Conservation (phyloP, 2,329 filamentous ascomycete genomes). For the Pleoardoris graminearum region DNA sequence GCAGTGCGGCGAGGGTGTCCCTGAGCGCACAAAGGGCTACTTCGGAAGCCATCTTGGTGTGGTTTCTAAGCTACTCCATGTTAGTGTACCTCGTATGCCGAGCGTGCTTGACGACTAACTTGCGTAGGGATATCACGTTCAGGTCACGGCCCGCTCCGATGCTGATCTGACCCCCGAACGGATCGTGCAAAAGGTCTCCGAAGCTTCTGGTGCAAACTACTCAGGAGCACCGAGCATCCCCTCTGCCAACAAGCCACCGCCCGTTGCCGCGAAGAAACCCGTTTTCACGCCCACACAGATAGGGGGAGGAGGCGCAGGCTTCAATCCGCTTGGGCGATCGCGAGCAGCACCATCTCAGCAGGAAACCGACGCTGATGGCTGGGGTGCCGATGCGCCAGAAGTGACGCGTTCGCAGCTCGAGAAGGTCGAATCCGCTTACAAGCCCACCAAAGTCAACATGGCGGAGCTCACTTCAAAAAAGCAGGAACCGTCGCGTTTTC, state of each 20-base stretch:
- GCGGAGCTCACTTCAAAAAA: slow-evolving; percentile 77
- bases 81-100: slow-evolving; percentile 40
- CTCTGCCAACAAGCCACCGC: slow-evolving; percentile 61
- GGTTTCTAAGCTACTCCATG: slow-evolving; percentile 88
- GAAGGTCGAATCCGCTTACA: slow-evolving; percentile 90
- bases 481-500: slow-evolving; percentile 66
- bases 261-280: slow-evolving; percentile 82
- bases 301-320: slow-evolving; percentile 57
- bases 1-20: slow-evolving; percentile 91
- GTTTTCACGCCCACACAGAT: slow-evolving; percentile 81
- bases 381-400: slow-evolving; percentile 92
- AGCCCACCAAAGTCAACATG: slow-evolving; percentile 94
- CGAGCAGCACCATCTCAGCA: slow-evolving; percentile 58
- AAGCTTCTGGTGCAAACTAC: slow-evolving; percentile 95
- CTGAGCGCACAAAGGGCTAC: slow-evolving; percentile 97
- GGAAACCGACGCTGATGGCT: slow-evolving; percentile 80
- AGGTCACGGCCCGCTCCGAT: slow-evolving; percentile 93
- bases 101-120: slow-evolving; percentile 19
- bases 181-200: slow-evolving; percentile 90
- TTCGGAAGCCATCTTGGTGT: slow-evolving; percentile 92
- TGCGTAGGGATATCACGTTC: slow-evolving; percentile 83
- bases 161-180: slow-evolving; percentile 82
- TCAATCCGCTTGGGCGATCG: slow-evolving; percentile 72
- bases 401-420: slow-evolving; percentile 84
- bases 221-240: slow-evolving; percentile 66